A percentile compares a stretch with the other conserved stretches of the same genome.
phyloP scores from a whole-genome alignment of 371 early-diverging fungal species.

The Mucor saturninus region DNA sequence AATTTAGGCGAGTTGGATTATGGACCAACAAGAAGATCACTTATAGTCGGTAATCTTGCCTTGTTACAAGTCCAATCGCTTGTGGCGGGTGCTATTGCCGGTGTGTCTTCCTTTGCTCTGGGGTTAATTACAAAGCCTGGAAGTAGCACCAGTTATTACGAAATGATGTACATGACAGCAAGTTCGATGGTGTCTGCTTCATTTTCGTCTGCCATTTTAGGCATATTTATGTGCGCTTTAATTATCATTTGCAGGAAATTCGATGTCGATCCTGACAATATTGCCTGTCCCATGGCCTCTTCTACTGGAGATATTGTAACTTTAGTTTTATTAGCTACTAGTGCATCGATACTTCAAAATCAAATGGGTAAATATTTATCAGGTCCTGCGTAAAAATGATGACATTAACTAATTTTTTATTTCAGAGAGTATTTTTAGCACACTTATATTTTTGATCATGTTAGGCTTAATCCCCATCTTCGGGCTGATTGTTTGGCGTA shows the following conservation, averaged over 20 bases:
- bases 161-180: conserved; percentile 70
- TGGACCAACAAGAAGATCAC: conserved; percentile 46
- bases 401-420: neutral
- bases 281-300: conserved; percentile 75
- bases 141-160: conserved; percentile 46
- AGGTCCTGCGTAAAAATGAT: neutral
- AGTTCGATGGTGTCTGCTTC: conserved; percentile 74
- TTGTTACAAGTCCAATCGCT: conserved; percentile 74
- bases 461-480: conserved; percentile 58
- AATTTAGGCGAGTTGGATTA: conserved; percentile 70
- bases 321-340: conserved; percentile 60
- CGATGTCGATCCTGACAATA: conserved; percentile 78
- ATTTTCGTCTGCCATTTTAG: conserved; percentile 73
- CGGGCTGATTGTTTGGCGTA: conserved; percentile 58
- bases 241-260: conserved; percentile 65
- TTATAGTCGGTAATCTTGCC: conserved; percentile 70
- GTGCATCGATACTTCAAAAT: conserved; percentile 48
- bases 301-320: conserved; percentile 78
- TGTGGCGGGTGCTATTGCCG: conserved; percentile 72
- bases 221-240: conserved; percentile 71
- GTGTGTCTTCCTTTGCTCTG: conserved; percentile 66
- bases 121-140: conserved; percentile 63
- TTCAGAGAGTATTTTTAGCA: conserved; percentile 54
- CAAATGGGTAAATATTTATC: conserved; percentile 47
- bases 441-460: conserved; percentile 51